Percentiles rank a stretch among this genome's conserved stretches.
These are phyloP conservation scores for Fusarium verticillioides DNA, from an alignment of 2,329 filamentous ascomycete species.

Conservation along the genomic window DNA sequence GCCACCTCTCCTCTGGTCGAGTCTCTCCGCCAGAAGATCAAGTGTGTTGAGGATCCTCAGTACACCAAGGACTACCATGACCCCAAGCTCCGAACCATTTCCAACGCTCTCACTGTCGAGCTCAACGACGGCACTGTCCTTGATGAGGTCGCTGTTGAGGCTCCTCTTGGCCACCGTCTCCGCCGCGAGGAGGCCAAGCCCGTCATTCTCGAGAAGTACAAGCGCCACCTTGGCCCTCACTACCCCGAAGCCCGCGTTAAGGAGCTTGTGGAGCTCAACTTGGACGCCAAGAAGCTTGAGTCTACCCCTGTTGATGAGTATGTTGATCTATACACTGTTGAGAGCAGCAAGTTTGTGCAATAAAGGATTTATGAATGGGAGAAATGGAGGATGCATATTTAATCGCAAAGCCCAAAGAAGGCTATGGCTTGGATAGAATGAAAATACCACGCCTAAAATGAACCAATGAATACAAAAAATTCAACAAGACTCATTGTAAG, in stretches of 20 bases:
- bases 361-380: slow-evolving; percentile 11
- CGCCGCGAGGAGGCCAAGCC: slow-evolving; percentile 97
- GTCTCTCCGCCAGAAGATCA: slow-evolving; percentile 90
- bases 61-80: slow-evolving; percentile 98
- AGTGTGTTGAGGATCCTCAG: slow-evolving; percentile 94
- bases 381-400: slow-evolving; percentile 16
- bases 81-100: slow-evolving; percentile 92
- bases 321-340: slow-evolving; percentile 80
- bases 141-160: slow-evolving; percentile 91
- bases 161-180: slow-evolving; percentile 90
- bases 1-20: slow-evolving; percentile 91
- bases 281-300: slow-evolving; percentile 80
- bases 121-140: slow-evolving; percentile 94
- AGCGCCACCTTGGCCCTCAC: slow-evolving; percentile 89
- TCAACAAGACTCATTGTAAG: background rate
- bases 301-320: slow-evolving; percentile 89
- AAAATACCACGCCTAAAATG: slow-evolving; percentile 19
- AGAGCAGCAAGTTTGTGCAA: slow-evolving; percentile 69
- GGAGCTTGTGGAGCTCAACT: slow-evolving; percentile 82
- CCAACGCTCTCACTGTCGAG: slow-evolving; percentile 94
- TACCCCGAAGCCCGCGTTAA: slow-evolving; percentile 81
- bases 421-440: slow-evolving; percentile 12
- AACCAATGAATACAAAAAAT: slow-evolving; percentile 12
- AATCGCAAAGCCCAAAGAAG: slow-evolving; percentile 30
- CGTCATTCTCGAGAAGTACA: slow-evolving; percentile 94